Percentiles rank a stretch among this genome's conserved stretches.
Conservation (phyloP, 306 rosid genomes). For the Leucaena leucocephala region DNA sequence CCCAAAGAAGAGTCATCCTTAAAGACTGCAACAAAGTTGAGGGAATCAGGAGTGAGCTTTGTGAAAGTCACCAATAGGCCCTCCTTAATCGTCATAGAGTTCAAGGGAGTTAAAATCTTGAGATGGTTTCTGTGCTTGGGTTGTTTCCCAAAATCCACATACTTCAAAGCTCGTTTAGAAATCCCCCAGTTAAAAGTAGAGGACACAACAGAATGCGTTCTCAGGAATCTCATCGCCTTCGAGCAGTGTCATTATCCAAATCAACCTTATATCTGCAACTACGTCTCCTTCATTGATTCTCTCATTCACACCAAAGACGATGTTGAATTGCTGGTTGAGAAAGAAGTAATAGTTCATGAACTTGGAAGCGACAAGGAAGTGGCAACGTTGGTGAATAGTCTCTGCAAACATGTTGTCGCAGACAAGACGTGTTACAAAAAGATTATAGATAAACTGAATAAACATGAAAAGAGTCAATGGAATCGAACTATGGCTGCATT, state of each 20-base stretch:
- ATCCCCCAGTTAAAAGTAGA: background rate
- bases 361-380: too few species aligned
- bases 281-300: too few species aligned
- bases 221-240: too few species aligned
- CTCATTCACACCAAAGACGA: too few species aligned
- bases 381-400: too few species aligned
- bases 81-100: too few species aligned
- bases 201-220: background rate
- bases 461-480: background rate
- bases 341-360: too few species aligned
- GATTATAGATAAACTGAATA: background rate
- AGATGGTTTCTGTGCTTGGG: background rate
- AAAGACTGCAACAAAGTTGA: background rate
- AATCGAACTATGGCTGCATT: background rate
- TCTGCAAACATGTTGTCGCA: background rate
- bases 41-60: constrained; percentile 7
- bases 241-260: too few species aligned
- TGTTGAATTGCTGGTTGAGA: too few species aligned
- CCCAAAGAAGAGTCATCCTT: background rate
- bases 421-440: background rate
- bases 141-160: background rate
- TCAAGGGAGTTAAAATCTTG: too few species aligned
- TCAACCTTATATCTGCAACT: too few species aligned
- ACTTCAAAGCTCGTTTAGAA: background rate
- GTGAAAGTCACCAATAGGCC: background rate